Percentiles rank a stretch among this genome's conserved stretches.
Evolutionary conservation across 129 eudicot species (phyloP).

Genomic region (Artemisia annua): DNA sequence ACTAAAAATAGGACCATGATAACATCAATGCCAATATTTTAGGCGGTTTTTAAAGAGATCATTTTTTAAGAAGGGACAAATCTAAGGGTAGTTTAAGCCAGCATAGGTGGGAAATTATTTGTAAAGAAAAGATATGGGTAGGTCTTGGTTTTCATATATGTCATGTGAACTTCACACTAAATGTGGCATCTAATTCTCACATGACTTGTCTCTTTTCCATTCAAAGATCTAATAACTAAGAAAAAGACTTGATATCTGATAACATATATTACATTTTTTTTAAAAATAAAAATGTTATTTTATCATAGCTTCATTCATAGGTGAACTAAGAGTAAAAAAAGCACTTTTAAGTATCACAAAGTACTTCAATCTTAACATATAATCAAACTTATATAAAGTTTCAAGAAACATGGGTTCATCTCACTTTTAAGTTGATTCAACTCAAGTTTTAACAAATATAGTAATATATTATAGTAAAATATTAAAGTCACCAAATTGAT

Average conservation of each 20-base stretch:
- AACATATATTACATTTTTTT: neutral
- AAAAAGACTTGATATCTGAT: conserved; percentile 19
- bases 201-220: conserved; percentile 16
- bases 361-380: conserved; percentile 1
- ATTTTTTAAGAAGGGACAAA: neutral
- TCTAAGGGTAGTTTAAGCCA: neutral
- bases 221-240: conserved; percentile 6
- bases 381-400: conserved; percentile 4
- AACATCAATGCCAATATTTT: too few species aligned
- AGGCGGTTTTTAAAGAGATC: too few species aligned
- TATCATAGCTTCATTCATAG: neutral
- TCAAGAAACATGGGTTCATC: conserved; percentile 17
- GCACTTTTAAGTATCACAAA: conserved; percentile 8
- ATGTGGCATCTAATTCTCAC: conserved; percentile 28
- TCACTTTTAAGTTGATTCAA: conserved; percentile 19
- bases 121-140: conserved; percentile 10
- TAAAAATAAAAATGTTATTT: neutral
- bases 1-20: too few species aligned
- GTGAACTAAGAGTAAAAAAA: neutral
- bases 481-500: conserved; percentile 28
- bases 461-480: neutral
- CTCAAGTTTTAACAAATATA: neutral
- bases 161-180: conserved; percentile 39
- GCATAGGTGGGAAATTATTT: neutral
- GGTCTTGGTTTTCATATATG: conserved; percentile 21